Conservation (phyloP, 257 asterid species). For the Ophiorrhiza pumila region DNA sequence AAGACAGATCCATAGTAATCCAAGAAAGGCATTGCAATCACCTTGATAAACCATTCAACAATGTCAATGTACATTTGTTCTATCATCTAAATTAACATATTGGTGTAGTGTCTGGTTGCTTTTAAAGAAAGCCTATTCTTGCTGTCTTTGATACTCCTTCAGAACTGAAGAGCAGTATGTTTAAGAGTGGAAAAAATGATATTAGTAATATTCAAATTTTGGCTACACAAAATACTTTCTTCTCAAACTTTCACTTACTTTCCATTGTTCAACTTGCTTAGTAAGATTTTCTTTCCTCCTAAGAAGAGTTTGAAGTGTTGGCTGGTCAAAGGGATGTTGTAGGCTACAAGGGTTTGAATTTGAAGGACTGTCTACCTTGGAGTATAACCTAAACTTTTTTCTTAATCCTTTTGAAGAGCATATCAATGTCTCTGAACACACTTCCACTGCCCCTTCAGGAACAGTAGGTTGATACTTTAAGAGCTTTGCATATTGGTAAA, state of each 20-base stretch:
- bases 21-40: not conserved
- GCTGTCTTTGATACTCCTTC: not conserved
- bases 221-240: constrained; percentile 1
- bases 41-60: not conserved
- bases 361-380: constrained; percentile 53
- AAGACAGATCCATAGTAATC: not conserved
- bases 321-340: constrained; percentile 37
- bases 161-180: not conserved
- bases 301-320: constrained; percentile 29
- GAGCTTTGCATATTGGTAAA: constrained; percentile 69
- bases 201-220: not conserved
- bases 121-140: not conserved
- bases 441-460: constrained; percentile 61
- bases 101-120: not conserved
- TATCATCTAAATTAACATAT: not conserved
- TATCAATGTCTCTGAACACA: constrained; percentile 56
- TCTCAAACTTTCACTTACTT: constrained; percentile 17
- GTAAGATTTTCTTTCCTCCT: constrained; percentile 40
- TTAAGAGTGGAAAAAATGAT: not conserved
- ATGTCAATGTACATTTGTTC: not conserved
- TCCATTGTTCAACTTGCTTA: constrained; percentile 40
- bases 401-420: constrained; percentile 58
- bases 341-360: constrained; percentile 49
- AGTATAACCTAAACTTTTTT: constrained; percentile 46
- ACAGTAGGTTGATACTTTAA: constrained; percentile 58